Conservation (phyloP, 257 asterid species). For the Solanum appendiculatum region DNA sequence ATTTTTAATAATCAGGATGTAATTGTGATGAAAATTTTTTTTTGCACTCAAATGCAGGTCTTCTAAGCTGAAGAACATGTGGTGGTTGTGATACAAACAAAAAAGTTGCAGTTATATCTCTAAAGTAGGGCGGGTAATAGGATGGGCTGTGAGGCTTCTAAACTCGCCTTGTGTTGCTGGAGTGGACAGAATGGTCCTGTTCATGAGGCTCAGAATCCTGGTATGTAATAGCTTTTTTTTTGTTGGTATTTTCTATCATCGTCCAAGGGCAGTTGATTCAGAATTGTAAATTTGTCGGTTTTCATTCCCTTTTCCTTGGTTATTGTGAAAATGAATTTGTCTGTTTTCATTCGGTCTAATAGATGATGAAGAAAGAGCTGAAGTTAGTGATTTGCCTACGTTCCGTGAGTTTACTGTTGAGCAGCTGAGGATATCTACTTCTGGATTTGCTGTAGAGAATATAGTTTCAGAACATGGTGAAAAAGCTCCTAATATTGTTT, state of each 20-base stretch:
- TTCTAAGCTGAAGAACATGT: neutral
- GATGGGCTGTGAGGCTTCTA: slow-evolving; percentile 40
- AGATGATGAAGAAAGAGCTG: slow-evolving; percentile 52
- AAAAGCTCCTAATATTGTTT: slow-evolving; percentile 68
- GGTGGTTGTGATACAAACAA: neutral
- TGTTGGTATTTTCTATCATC: neutral
- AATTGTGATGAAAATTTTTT: neutral
- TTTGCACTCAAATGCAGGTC: neutral
- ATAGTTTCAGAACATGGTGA: slow-evolving; percentile 96
- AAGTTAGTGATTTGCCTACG: slow-evolving; percentile 59
- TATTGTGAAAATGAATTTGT: neutral
- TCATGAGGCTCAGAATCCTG: slow-evolving; percentile 17
- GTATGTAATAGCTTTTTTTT: slow-evolving; percentile 4
- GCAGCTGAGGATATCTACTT: slow-evolving; percentile 73
- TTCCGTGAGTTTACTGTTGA: slow-evolving; percentile 82
- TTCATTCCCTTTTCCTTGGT: neutral
- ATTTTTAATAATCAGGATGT: neutral
- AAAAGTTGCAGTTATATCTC: neutral
- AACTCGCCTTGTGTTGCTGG: slow-evolving; percentile 27
- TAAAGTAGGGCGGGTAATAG: neutral
- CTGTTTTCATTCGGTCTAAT: neutral
- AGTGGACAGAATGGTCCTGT: slow-evolving; percentile 17
- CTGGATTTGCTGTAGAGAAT: slow-evolving; percentile 89
- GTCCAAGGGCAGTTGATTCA: neutral
- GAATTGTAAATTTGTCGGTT: neutral